These are phyloP conservation scores for Monosporascus sp. DNA, from an alignment of 2,329 filamentous ascomycete species.

Conservation along the genomic window DNA sequence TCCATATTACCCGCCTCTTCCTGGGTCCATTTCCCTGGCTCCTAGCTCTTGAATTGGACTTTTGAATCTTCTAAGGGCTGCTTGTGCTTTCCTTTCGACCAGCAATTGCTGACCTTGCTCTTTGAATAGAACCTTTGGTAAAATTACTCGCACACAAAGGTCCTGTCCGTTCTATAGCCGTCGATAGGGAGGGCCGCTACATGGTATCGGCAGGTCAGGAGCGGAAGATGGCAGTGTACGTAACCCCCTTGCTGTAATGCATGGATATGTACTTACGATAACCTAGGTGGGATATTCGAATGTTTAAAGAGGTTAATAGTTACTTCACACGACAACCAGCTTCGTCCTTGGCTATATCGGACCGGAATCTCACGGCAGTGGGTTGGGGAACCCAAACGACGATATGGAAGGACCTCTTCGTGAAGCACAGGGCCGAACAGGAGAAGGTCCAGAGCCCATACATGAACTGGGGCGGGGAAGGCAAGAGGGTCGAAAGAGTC, in stretches of 20 bases:
- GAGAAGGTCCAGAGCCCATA: conserved; percentile 82
- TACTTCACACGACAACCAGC: conserved; percentile 83
- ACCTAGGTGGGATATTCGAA: conserved; percentile 74
- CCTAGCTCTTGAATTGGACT: background rate
- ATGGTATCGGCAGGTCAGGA: conserved; percentile 95
- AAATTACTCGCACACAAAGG: conserved; percentile 88
- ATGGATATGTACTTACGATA: background rate
- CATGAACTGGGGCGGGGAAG: conserved; percentile 87
- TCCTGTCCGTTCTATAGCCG: conserved; percentile 76
- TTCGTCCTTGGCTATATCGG: conserved; percentile 79
- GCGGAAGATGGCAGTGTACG: conserved; percentile 70
- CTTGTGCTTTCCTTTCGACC: background rate
- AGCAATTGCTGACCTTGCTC: background rate
- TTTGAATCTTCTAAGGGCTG: background rate
- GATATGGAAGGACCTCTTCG: conserved; percentile 87
- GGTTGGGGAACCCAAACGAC: conserved; percentile 87
- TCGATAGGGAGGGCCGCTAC: conserved; percentile 87
- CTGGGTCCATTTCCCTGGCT: background rate
- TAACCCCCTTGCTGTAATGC: background rate
- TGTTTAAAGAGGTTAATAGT: conserved; percentile 86
- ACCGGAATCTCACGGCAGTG: conserved; percentile 80
- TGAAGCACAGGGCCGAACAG: conserved; percentile 64
- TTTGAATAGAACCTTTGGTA: conserved; percentile 66
- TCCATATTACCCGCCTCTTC: background rate
- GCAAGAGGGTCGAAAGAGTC: conserved; percentile 71